Percentiles rank a stretch among this genome's conserved stretches.
Evolutionary conservation across 129 eudicot species (phyloP).

Genomic region (Calendula officinalis): DNA sequence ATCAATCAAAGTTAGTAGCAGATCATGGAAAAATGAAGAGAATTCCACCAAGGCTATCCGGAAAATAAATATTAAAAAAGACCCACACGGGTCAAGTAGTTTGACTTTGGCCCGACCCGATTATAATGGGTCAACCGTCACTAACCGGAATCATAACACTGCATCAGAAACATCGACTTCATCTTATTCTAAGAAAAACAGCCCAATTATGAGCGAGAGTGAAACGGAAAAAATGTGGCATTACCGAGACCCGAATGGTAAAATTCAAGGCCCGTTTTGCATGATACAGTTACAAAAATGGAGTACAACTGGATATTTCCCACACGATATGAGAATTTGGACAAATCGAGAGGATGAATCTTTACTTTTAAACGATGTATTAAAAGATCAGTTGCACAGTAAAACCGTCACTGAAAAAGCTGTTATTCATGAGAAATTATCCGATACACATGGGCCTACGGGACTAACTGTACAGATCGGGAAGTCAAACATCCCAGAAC

Average conservation of each 20-base stretch:
- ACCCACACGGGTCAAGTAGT: slow-evolving; percentile 11
- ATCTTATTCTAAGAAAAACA: slow-evolving; percentile 31
- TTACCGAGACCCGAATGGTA: slow-evolving; percentile 78
- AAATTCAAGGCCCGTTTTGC: slow-evolving; percentile 81
- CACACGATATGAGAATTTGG: slow-evolving; percentile 81
- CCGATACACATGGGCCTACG: slow-evolving; percentile 20
- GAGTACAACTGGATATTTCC: slow-evolving; percentile 73
- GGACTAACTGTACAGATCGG: slow-evolving; percentile 3
- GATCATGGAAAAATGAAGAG: slow-evolving; percentile 34
- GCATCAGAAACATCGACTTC: slow-evolving; percentile 45
- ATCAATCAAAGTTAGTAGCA: slow-evolving; percentile 13
- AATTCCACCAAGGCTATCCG: slow-evolving; percentile 30
- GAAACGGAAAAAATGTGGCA: slow-evolving; percentile 52
- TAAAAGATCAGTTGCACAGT: slow-evolving; percentile 40
- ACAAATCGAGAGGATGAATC: slow-evolving; percentile 51
- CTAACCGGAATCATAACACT: slow-evolving; percentile 28
- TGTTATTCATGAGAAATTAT: slow-evolving; percentile 26
- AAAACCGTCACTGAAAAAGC: slow-evolving; percentile 20
- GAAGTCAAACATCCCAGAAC: slow-evolving; percentile 6
- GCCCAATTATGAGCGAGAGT: slow-evolving; percentile 25
- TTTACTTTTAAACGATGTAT: slow-evolving; percentile 59
- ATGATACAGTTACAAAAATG: slow-evolving; percentile 80
- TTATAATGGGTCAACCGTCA: slow-evolving; percentile 15
- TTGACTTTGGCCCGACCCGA: slow-evolving; percentile 31
- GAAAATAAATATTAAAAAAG: slow-evolving; percentile 12